phyloP scores from a whole-genome alignment of 805 yeast genomes.

The Kluyveromyces aestuarii region DNA sequence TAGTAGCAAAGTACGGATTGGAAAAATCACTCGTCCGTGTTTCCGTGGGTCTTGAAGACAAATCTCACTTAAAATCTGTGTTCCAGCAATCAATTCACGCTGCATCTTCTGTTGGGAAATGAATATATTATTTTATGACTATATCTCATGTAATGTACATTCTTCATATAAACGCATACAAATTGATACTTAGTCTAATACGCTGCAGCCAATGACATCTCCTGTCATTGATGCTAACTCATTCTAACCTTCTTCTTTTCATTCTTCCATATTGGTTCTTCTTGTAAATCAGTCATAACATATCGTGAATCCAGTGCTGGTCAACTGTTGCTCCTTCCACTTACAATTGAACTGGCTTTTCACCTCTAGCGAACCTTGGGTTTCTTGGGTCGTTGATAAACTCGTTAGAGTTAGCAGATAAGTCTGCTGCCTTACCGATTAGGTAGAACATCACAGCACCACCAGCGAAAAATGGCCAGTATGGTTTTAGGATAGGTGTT shows the following conservation, averaged over 20 bases:
- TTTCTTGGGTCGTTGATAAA: slow-evolving; percentile 93
- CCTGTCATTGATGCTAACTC: not conserved
- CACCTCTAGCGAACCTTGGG: slow-evolving; percentile 72
- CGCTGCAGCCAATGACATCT: not conserved
- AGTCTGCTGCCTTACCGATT: slow-evolving; percentile 58
- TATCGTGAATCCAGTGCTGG: not conserved
- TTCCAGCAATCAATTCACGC: slow-evolving; percentile 44
- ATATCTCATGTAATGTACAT: not conserved
- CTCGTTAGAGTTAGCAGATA: slow-evolving; percentile 65
- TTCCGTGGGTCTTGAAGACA: slow-evolving; percentile 78
- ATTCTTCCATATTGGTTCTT: not conserved
- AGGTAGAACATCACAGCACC: slow-evolving; percentile 68
- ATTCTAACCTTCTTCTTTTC: not conserved
- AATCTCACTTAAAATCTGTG: slow-evolving; percentile 41
- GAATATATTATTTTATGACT: not conserved
- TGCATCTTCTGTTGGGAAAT: slow-evolving; percentile 7
- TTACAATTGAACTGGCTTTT: slow-evolving; percentile 34
- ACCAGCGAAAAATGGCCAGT: slow-evolving; percentile 87
- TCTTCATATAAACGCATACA: not conserved
- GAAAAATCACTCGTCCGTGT: slow-evolving; percentile 70
- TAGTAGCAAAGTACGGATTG: slow-evolving; percentile 73
- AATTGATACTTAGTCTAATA: not conserved
- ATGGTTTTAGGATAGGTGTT: slow-evolving; percentile 46
- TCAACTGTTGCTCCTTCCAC: not conserved
- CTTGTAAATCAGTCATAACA: not conserved